A percentile compares a stretch with the other conserved stretches of the same genome.
Evolutionary conservation across 164 flowering plant genomes (phyloP).

Genomic region (Nymphaea thermarum): DNA sequence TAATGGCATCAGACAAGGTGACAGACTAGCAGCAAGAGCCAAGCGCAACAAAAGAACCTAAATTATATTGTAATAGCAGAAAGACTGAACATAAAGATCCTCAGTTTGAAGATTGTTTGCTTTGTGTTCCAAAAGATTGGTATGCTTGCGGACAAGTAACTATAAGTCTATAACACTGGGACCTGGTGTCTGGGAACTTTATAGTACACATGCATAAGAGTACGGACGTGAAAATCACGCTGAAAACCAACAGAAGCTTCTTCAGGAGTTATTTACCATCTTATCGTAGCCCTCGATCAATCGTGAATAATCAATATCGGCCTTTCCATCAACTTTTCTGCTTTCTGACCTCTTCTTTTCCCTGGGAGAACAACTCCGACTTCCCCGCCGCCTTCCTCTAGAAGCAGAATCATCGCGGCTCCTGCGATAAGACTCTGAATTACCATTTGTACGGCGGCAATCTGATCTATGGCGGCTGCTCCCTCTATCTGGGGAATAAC

Average conservation of each 20-base stretch:
- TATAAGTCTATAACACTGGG: too few species aligned
- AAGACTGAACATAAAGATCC: too few species aligned
- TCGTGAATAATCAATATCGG: constrained; percentile 36
- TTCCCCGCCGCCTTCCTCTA: not conserved
- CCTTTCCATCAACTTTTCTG: not conserved
- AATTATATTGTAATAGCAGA: too few species aligned
- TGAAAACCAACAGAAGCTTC: not conserved
- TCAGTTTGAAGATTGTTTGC: too few species aligned
- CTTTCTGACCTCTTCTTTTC: not conserved
- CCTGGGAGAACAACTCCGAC: not conserved
- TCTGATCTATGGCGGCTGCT: not conserved
- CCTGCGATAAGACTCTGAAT: not conserved
- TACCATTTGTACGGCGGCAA: not conserved
- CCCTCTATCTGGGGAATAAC: not conserved
- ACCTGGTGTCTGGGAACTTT: too few species aligned
- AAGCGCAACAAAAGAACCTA: too few species aligned
- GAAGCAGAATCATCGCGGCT: not conserved
- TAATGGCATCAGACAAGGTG: too few species aligned
- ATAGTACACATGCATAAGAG: too few species aligned
- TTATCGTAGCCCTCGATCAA: constrained; percentile 60
- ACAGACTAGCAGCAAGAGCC: too few species aligned
- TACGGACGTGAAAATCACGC: too few species aligned
- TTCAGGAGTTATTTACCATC: constrained; percentile 39
- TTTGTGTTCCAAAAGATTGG: too few species aligned
- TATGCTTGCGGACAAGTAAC: too few species aligned